A percentile compares a stretch with the other conserved stretches of the same genome.
Conservation (phyloP, 345 rosid species). For the Salix udensis region DNA sequence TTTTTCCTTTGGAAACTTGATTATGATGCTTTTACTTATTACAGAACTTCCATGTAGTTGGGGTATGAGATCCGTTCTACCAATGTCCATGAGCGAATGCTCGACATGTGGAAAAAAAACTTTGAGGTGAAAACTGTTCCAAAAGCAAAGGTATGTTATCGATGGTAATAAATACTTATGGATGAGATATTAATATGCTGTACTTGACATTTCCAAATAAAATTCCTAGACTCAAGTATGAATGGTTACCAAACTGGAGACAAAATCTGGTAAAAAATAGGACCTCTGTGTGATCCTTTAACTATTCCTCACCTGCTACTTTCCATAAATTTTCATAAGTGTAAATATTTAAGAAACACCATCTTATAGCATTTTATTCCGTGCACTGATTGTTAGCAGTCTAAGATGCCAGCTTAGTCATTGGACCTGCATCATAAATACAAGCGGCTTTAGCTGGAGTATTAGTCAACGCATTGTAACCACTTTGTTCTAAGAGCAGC, state of each 20-base stretch:
- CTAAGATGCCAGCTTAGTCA: neutral
- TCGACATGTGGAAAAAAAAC: constrained; percentile 66
- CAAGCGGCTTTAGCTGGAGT: neutral
- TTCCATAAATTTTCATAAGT: neutral
- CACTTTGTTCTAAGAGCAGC: too few species aligned
- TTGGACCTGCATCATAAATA: neutral
- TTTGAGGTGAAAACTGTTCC: constrained; percentile 78
- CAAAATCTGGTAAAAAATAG: neutral
- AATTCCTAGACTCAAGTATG: neutral
- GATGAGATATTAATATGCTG: neutral
- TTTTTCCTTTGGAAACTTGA: neutral
- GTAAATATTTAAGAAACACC: neutral
- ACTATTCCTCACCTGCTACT: neutral
- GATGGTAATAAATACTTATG: neutral
- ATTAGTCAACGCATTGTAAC: neutral
- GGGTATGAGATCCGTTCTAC: constrained; percentile 93
- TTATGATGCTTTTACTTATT: neutral
- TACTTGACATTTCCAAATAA: neutral
- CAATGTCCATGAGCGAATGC: constrained; percentile 79
- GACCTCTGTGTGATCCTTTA: neutral
- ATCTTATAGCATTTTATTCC: neutral
- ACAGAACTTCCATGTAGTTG: constrained; percentile 41
- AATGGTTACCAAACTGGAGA: neutral
- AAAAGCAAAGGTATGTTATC: constrained; percentile 51
- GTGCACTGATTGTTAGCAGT: neutral